Conservation (phyloP, 2,329 filamentous ascomycete species). For the Hymenoscyphus salicellus region DNA sequence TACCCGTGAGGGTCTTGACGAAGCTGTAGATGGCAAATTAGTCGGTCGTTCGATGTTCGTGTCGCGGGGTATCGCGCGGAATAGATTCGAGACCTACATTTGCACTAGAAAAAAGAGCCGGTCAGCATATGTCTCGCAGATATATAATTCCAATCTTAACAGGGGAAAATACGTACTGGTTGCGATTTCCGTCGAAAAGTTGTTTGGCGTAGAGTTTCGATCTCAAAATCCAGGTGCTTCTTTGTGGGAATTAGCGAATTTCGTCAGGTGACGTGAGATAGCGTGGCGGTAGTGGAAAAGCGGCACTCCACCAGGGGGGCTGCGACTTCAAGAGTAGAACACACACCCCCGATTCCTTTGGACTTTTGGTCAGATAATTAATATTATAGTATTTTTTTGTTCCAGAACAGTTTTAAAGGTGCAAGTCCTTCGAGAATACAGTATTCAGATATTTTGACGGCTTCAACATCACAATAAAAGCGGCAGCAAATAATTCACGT, state of each 20-base stretch:
- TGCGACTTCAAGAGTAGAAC: too few species aligned
- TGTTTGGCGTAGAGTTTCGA: constrained; percentile 19
- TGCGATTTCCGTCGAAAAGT: constrained; percentile 36
- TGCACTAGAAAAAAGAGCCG: constrained; percentile 62
- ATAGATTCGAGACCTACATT: constrained; percentile 65
- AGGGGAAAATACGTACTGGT: constrained; percentile 52
- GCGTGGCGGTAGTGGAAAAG: too few species aligned
- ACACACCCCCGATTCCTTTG: too few species aligned
- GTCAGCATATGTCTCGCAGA: constrained; percentile 45
- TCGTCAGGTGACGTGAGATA: background rate
- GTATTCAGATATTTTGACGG: too few species aligned
- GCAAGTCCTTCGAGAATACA: too few species aligned
- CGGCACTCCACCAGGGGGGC: too few species aligned
- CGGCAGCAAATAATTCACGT: too few species aligned
- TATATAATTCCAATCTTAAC: background rate
- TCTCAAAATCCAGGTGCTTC: constrained; percentile 1
- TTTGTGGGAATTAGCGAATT: background rate
- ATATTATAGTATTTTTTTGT: too few species aligned
- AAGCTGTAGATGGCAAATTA: constrained; percentile 60
- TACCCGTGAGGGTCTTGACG: constrained; percentile 99
- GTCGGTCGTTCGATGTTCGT: constrained; percentile 20
- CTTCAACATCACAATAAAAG: too few species aligned
- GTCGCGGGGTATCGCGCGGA: constrained; percentile 17
- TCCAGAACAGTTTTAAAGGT: too few species aligned
- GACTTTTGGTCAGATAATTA: too few species aligned